Percentiles rank a stretch among this genome's conserved stretches.
phyloP scores from a whole-genome alignment of 352 stramenopile species.

The Phytopythium oedochilum region DNA sequence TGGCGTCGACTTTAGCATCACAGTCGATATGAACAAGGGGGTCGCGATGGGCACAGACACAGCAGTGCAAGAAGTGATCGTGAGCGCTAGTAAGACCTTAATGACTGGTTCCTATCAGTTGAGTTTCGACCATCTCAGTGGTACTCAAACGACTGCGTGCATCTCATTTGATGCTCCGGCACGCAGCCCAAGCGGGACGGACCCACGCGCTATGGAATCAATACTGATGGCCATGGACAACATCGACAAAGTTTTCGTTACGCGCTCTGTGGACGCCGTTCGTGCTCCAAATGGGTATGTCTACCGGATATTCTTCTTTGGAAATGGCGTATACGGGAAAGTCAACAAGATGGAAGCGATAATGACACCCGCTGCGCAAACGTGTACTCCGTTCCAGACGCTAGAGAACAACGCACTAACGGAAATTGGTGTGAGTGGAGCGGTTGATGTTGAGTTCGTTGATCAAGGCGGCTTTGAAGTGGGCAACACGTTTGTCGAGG shows the following conservation, averaged over 20 bases:
- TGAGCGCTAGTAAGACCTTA: constrained; percentile 45
- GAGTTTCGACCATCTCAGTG: constrained; percentile 36
- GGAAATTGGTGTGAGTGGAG: constrained; percentile 19
- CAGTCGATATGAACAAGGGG: constrained; percentile 25
- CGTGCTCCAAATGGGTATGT: constrained; percentile 51
- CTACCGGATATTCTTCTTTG: constrained; percentile 74
- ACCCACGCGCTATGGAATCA: constrained; percentile 42
- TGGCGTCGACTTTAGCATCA: constrained; percentile 21
- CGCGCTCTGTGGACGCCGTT: constrained; percentile 22
- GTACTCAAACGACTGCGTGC: constrained; percentile 25
- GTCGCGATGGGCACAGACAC: constrained; percentile 75
- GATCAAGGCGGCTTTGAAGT: constrained; percentile 44
- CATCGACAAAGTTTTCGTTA: constrained; percentile 78
- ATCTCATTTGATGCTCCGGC: constrained; percentile 62
- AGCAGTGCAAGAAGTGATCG: constrained; percentile 58
- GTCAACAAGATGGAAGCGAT: constrained; percentile 15
- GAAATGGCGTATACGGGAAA: constrained; percentile 52
- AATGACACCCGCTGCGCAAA: background rate
- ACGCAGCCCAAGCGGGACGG: constrained; percentile 10
- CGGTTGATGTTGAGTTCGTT: constrained; percentile 30
- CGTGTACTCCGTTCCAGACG: constrained; percentile 55
- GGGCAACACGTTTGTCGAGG: constrained; percentile 49
- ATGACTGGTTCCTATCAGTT: constrained; percentile 54
- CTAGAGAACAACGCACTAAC: constrained; percentile 61
- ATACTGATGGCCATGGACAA: constrained; percentile 56